Evolutionary conservation across 352 stramenopile genomes (phyloP), one percentile per base, ranked within the genome.

Genomic region (Blastocystis sp.): DNA sequence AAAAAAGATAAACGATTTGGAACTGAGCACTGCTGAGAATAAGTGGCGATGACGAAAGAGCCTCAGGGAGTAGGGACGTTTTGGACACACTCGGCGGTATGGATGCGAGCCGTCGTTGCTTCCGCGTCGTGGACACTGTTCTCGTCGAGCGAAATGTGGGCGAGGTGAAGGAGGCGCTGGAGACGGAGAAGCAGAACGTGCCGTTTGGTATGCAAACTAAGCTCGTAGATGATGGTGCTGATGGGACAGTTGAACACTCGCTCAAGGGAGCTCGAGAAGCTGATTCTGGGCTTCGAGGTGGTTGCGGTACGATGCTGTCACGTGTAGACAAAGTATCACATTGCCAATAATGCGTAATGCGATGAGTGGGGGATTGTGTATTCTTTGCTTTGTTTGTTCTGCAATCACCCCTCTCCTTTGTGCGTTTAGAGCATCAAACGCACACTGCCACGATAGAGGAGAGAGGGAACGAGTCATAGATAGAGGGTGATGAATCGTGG

Each of bases 231-330:
- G 74, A 84, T 84, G 74, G 74, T 84, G 28, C 43, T 84, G 74
- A 84, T 84, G 74, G 74, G 74, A 38, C 74, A 84, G 60, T 57
- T 84, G 57, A 84, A 84, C 66, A 84, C 74, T 24, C 74, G 74
- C 0, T 68, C 45, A n/a, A 38, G 74, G 9, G 74, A 84, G 34
- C 34, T 84, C 17, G 74, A 84, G 28, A 84, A 84, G 74, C 17
- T n/a, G 21, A 70, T 84, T n/a, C 52, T 64, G 24, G 34, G 54
- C 3, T 84, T 84, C 69, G 74, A 84, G 48, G 74, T 84, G 34
- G 28, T 28, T 45, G 45, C 43, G 19, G 1, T 17, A 6, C 52
- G 2, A 38, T 7, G 3, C 21, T n/a, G 6, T 84, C 17, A 43
- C 2, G 34, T 28, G 34, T 84, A 84, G 74, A 84, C 74, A 9